Evolutionary conservation across 345 rosid species (phyloP).

Genomic region (Moricandia arvensis): DNA sequence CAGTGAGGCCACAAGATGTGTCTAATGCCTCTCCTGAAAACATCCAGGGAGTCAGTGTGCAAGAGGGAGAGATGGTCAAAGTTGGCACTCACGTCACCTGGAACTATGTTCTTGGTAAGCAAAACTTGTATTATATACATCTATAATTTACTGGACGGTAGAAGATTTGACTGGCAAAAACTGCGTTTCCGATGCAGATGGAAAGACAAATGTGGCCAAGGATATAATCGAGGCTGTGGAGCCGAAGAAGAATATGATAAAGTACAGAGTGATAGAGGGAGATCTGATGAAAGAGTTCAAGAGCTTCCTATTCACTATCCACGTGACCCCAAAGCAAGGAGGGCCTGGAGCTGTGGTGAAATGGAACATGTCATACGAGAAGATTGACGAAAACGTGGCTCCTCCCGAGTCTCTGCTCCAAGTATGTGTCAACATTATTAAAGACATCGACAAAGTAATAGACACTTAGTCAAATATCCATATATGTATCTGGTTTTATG

Average conservation of each 20-base stretch:
- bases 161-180: neutral
- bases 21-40: constrained; percentile 24
- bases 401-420: constrained; percentile 22
- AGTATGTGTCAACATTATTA: neutral
- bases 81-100: constrained; percentile 34
- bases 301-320: constrained; percentile 13
- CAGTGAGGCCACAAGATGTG: constrained; percentile 37
- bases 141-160: neutral
- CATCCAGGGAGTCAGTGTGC: constrained; percentile 30
- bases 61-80: constrained; percentile 42
- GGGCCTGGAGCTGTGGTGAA: constrained; percentile 27
- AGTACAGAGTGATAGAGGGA: constrained; percentile 22
- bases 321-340: neutral
- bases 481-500: neutral
- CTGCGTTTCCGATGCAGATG: constrained; percentile 7
- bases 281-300: constrained; percentile 31
- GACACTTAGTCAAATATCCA: neutral
- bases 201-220: neutral
- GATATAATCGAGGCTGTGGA: constrained; percentile 22
- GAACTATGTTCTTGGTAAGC: constrained; percentile 39
- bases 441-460: neutral
- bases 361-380: constrained; percentile 10
- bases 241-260: constrained; percentile 8
- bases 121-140: neutral
- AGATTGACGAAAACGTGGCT: constrained; percentile 7